Base-by-base conservation (phyloP, 768 basidiomycete species). In the Phaffia australis region DNA sequence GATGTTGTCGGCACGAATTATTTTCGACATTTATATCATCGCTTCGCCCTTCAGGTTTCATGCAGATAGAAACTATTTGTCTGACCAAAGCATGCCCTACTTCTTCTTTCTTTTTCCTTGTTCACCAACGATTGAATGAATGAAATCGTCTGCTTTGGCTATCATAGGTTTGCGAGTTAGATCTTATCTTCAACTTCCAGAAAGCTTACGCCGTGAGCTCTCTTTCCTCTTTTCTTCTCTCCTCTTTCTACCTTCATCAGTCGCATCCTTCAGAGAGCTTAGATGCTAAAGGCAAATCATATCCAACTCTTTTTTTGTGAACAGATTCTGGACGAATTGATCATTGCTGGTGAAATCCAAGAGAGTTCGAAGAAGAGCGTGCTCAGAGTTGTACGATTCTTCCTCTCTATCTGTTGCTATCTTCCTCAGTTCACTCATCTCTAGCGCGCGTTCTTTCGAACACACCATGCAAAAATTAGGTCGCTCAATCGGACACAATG, bases 131-230 rank as follows among this genome's bases (percentile, higher is more conserved):
- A 11, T 3, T 48, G 16, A 27, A 16, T 11, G 30, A 50, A 21
- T 3, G 11, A 50, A n/a, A n/a, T n/a, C n/a, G n/a, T 23, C 30
- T 6, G 15, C 4, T 3, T 27, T 3, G 27, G 21, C 23, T 15
- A 18, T 50, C 29, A 1, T 54, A 77, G 76, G 78, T 80, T 6
- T 81, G 79, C 78, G 94, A 98, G 75, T 79, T 97, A 65, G 94
- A 97, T 76, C 79, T 98, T 62, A 94, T 97, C 71, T 98, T 95
- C 83, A 95, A 95, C 79, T 97, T 97, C 75, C 88, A 97, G 75
- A 89, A 91, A 76, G 94, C 93, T 1, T 95, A 91, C 75, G 84
- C 88, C 4, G 92, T 79, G 56, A 27, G 79, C 71, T 56, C 29
- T 30, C 11, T 14, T 3, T 1, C 50, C 29, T 51, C 23, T 29